Evolutionary conservation across 306 rosid genomes (phyloP), one percentile per base, ranked within the genome.

Genomic region (Clitoria ternatea): DNA sequence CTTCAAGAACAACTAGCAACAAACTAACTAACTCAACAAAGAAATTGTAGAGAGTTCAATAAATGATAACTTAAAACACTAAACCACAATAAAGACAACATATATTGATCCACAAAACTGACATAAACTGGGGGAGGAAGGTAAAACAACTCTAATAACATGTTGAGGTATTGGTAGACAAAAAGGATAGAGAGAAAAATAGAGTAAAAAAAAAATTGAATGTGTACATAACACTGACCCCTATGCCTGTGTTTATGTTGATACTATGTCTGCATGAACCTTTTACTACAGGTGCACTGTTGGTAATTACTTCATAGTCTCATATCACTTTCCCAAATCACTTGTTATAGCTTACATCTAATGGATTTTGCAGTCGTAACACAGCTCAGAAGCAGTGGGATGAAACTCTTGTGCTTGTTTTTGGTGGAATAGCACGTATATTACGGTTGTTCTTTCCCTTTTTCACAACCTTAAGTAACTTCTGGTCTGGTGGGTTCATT

Each of bases 321-420:
- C 53, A 6, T 56, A 52, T 18, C 7, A n/a, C 61, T 45, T 36
- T 70, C 61, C 47, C 45, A 42, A 37, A 29, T 55, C 45, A 12
- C 30, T 49, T 72, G 37, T 9, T 23, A 61, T 56, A n/a, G 39
- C 43, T 23, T 43, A n/a, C 62, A 11, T 65, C 27, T 66, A 44
- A 75, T 85, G 32, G 47, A 74, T 74, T 79, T 62, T 86, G 82
- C 89, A 93, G 98, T 82, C 98, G 98, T 64, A 93, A 93, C 83
- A 93, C 98, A 1, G 97, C 94, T 83, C 98, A 93, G 84, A 93
- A 93, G 79, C 98, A 93, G 81, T 93, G 98, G 98, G 98, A 93
- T 75, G 98, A 93, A 83, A 88, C 98, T 24, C 89, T 93, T 32
- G 94, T 90, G 69, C 87, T 93, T 40, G 97, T 93, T 79, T 89